These are phyloP conservation scores for Curvularia spicifera DNA, from an alignment of 2,329 filamentous ascomycete genomes.

Conservation along the genomic window DNA sequence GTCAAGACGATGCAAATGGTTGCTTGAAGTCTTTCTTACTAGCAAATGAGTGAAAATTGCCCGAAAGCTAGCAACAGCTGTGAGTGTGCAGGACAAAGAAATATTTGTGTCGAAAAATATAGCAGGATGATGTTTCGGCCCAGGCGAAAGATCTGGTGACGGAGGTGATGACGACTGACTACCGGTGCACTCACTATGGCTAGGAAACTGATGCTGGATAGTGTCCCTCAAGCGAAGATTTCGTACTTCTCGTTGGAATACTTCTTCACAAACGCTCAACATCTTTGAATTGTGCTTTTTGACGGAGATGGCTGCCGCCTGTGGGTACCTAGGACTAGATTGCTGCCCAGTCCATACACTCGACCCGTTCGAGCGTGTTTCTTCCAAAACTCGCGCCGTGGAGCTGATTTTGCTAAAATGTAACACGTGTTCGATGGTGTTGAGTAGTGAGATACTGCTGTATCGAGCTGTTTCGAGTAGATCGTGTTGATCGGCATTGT, in stretches of 20 bases:
- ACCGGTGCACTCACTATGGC: background rate
- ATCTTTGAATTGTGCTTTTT: background rate
- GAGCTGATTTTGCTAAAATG: constrained; percentile 18
- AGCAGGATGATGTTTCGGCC: background rate
- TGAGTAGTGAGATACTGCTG: constrained; percentile 11
- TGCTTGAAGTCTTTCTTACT: background rate
- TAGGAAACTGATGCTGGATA: constrained; percentile 4
- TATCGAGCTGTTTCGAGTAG: constrained; percentile 11
- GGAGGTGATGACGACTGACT: background rate
- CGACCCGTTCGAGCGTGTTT: constrained; percentile 2
- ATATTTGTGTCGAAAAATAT: constrained; percentile 12
- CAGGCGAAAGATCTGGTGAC: background rate
- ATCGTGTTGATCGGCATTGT: constrained; percentile 10
- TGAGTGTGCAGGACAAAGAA: constrained; percentile 3
- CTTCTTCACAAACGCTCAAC: constrained; percentile 7
- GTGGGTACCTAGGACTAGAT: constrained; percentile 1
- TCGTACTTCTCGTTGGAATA: constrained; percentile 5
- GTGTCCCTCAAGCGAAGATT: constrained; percentile 10
- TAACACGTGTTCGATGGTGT: constrained; percentile 14
- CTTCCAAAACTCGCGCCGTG: background rate
- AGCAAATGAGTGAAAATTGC: constrained; percentile 11
- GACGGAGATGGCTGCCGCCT: background rate
- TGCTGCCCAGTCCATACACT: constrained; percentile 1
- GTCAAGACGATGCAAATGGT: background rate
- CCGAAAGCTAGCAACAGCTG: constrained; percentile 11